Evolutionary conservation across 139 green algal genomes (phyloP).

Genomic region (Haematococcus sp.): DNA sequence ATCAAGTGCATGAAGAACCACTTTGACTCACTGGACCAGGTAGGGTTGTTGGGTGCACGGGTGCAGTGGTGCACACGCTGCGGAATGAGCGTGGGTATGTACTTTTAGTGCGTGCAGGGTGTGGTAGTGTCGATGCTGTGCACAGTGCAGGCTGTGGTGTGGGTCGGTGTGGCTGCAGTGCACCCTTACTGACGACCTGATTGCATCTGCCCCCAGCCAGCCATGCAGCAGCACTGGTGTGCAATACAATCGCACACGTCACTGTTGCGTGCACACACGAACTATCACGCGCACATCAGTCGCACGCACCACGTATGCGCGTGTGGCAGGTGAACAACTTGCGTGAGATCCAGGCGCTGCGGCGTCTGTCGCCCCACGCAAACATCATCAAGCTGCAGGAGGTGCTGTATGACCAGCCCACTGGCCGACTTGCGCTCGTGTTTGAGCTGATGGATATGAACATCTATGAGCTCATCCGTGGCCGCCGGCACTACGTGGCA

Average conservation of each 20-base stretch:
- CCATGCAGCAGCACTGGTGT: slow-evolving; percentile 8
- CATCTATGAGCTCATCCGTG: slow-evolving; percentile 77
- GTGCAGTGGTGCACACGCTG: too few relatives aligned
- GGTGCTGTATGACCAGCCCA: slow-evolving; percentile 86
- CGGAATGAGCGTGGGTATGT: too few relatives aligned
- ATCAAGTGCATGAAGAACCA: slow-evolving; percentile 94
- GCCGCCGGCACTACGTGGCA: slow-evolving; percentile 76
- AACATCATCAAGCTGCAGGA: slow-evolving; percentile 87
- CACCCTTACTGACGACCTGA: too few relatives aligned
- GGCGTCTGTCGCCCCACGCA: slow-evolving; percentile 71
- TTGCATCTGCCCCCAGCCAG: too few relatives aligned
- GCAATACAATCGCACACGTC: too few relatives aligned
- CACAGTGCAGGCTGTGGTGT: too few relatives aligned
- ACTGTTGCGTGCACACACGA: too few relatives aligned
- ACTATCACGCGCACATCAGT: background rate
- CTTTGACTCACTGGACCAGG: slow-evolving; percentile 82
- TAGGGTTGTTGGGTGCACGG: too few relatives aligned
- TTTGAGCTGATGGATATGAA: slow-evolving; percentile 90
- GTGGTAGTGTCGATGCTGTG: too few relatives aligned
- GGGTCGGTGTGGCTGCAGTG: too few relatives aligned
- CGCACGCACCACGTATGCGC: background rate
- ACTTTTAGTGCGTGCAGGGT: too few relatives aligned
- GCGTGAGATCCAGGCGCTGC: slow-evolving; percentile 81
- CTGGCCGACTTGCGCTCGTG: slow-evolving; percentile 80
- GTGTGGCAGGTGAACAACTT: slow-evolving; percentile 69